Percentiles rank a stretch among this genome's conserved stretches.
Conservation (phyloP, 352 stramenopile species). For the Globisporangium ultimum region DNA sequence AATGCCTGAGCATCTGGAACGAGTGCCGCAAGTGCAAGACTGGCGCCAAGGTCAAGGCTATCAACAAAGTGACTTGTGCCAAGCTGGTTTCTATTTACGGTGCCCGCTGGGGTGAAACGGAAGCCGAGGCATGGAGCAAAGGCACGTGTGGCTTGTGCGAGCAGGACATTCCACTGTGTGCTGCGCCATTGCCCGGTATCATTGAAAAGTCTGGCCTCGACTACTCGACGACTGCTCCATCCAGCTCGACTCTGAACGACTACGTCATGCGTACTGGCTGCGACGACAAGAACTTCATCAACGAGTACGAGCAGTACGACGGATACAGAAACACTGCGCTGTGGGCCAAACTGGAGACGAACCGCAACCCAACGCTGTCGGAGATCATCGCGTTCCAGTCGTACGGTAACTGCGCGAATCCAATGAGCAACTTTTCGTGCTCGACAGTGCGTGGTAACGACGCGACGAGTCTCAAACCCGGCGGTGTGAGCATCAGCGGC, state of each 20-base stretch:
- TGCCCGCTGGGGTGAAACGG: conserved; percentile 29
- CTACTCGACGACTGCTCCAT: conserved; percentile 32
- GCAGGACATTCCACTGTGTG: conserved; percentile 35
- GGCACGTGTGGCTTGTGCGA: conserved; percentile 42
- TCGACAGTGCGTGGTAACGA: conserved; percentile 49
- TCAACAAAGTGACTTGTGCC: conserved; percentile 46
- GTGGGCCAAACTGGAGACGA: conserved; percentile 38
- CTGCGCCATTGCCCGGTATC: conserved; percentile 48
- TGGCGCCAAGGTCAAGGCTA: conserved; percentile 30
- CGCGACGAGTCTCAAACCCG: conserved; percentile 39
- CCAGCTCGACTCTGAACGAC: conserved; percentile 22
- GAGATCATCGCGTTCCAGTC: conserved; percentile 41
- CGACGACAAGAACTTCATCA: conserved; percentile 49
- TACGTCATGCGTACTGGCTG: conserved; percentile 49
- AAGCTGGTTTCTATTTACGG: conserved; percentile 39
- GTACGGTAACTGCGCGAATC: conserved; percentile 53
- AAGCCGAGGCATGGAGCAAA: conserved; percentile 25
- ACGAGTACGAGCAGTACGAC: conserved; percentile 54
- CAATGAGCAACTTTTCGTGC: conserved; percentile 52
- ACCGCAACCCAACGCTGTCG: conserved; percentile 42
- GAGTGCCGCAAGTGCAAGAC: conserved; percentile 46
- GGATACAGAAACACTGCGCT: conserved; percentile 32
- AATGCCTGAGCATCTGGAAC: conserved; percentile 32
- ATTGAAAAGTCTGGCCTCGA: conserved; percentile 53
- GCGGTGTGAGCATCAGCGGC: conserved; percentile 42